Conservation (phyloP, 2,329 filamentous ascomycete species). For the Ciborinia camelliae region DNA sequence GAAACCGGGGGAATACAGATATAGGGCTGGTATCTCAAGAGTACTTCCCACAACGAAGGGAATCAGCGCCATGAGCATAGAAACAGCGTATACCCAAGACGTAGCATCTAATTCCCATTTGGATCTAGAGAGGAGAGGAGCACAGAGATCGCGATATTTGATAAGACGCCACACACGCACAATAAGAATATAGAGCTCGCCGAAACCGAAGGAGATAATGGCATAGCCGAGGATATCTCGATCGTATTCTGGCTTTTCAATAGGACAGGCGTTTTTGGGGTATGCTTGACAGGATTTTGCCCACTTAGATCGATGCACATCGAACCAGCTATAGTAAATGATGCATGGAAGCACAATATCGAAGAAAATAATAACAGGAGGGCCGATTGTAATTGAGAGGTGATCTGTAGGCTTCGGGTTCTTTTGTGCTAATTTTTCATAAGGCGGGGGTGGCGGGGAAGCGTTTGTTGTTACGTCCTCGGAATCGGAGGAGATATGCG, state of each 20-base stretch:
- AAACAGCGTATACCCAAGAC: slow-evolving; percentile 28
- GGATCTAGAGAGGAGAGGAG: slow-evolving; percentile 27
- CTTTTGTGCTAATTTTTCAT: slow-evolving; percentile 30
- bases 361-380: slow-evolving; percentile 28
- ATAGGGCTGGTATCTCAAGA: slow-evolving; percentile 26
- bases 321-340: slow-evolving; percentile 25
- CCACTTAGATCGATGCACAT: slow-evolving; percentile 21
- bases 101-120: slow-evolving; percentile 30
- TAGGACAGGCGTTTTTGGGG: slow-evolving; percentile 19
- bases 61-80: slow-evolving; percentile 28
- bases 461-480: not conserved
- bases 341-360: slow-evolving; percentile 30
- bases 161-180: slow-evolving; percentile 24
- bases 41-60: slow-evolving; percentile 27
- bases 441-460: slow-evolving; percentile 11
- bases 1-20: slow-evolving; percentile 64
- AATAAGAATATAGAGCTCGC: slow-evolving; percentile 27
- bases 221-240: slow-evolving; percentile 27
- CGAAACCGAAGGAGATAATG: slow-evolving; percentile 27
- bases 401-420: slow-evolving; percentile 28
- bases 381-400: slow-evolving; percentile 29
- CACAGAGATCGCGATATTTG: slow-evolving; percentile 24
- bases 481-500: not conserved
- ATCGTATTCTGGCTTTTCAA: slow-evolving; percentile 25
- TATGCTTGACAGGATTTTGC: slow-evolving; percentile 21